Evolutionary conservation across 2,329 filamentous ascomycete species (phyloP).

Genomic region (Tolypocladium tundrense): DNA sequence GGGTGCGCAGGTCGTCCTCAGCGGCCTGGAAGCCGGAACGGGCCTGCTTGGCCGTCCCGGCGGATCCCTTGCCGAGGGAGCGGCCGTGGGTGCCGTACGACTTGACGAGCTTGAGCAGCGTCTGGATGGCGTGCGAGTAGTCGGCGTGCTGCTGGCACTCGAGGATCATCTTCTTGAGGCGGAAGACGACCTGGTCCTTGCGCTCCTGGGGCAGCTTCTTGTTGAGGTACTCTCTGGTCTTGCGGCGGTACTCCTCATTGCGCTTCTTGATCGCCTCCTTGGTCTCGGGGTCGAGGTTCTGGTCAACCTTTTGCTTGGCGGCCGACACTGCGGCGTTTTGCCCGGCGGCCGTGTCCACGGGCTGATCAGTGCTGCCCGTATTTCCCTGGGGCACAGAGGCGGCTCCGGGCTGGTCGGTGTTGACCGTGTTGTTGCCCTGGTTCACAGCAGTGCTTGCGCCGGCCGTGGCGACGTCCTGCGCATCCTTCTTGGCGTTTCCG

Average conservation of each 20-base stretch:
- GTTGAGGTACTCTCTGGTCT: conserved; percentile 64
- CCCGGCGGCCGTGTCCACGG: conserved; percentile 34
- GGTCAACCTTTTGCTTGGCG: conserved; percentile 46
- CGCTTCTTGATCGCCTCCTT: conserved; percentile 35
- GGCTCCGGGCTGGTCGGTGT: conserved; percentile 35
- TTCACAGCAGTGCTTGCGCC: conserved; percentile 42
- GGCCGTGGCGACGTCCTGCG: conserved; percentile 47
- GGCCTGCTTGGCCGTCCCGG: conserved; percentile 62
- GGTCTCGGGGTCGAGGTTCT: conserved; percentile 58
- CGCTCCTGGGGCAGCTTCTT: conserved; percentile 88
- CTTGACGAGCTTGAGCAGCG: conserved; percentile 74
- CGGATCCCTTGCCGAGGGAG: conserved; percentile 51
- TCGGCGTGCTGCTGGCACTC: conserved; percentile 94
- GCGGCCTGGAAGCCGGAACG: conserved; percentile 58
- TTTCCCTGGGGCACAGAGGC: not conserved
- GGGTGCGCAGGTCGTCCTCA: conserved; percentile 65
- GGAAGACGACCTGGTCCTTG: conserved; percentile 83
- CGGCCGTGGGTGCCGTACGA: conserved; percentile 71
- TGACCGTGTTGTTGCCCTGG: conserved; percentile 26
- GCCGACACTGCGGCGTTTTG: conserved; percentile 24
- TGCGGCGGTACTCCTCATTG: conserved; percentile 32
- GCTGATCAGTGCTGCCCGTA: conserved; percentile 34
- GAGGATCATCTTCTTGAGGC: conserved; percentile 92
- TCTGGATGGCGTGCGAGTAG: conserved; percentile 85
- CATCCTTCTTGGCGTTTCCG: conserved; percentile 45